Conservation (phyloP, 1,284 basidiomycete species). For the Pyrrhoderma lamaoense region DNA sequence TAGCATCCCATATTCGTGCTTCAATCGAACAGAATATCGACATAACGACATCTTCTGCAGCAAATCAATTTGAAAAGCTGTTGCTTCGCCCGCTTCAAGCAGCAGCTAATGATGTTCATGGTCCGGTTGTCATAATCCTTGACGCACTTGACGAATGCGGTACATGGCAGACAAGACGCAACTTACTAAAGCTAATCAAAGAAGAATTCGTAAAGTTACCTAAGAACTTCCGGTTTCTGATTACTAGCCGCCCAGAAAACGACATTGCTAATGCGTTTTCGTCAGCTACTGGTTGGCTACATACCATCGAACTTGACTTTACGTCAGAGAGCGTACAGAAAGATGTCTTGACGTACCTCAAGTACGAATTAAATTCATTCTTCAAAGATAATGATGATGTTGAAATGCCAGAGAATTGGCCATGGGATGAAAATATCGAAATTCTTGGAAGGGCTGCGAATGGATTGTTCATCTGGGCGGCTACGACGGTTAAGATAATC, state of each 20-base stretch:
- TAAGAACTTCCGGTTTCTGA: slow-evolving; percentile 4
- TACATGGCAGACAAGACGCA: slow-evolving; percentile 21
- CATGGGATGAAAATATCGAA: not conserved
- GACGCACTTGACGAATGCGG: slow-evolving; percentile 13
- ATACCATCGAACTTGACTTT: not conserved
- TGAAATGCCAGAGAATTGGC: not conserved
- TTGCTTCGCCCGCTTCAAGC: not conserved
- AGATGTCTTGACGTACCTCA: not conserved
- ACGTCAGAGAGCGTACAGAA: not conserved
- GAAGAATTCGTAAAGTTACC: slow-evolving; percentile 17
- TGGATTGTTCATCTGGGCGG: slow-evolving; percentile 9
- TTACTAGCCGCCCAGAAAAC: slow-evolving; percentile 2
- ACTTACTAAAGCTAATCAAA: slow-evolving; percentile 24
- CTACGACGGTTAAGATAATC: not conserved
- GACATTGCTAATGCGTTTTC: not conserved
- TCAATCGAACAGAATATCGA: slow-evolving; percentile 1
- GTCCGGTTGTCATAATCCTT: slow-evolving; percentile 4
- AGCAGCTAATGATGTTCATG: not conserved
- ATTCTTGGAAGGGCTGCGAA: not conserved
- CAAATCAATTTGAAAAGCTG: slow-evolving; percentile 3
- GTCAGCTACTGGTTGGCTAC: not conserved
- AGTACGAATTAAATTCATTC: not conserved
- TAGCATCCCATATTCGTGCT: not conserved
- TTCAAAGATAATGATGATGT: not conserved
- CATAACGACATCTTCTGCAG: not conserved